Base-by-base conservation (phyloP, 2,329 filamentous ascomycete species). In the Aquanectria penicillioides region DNA sequence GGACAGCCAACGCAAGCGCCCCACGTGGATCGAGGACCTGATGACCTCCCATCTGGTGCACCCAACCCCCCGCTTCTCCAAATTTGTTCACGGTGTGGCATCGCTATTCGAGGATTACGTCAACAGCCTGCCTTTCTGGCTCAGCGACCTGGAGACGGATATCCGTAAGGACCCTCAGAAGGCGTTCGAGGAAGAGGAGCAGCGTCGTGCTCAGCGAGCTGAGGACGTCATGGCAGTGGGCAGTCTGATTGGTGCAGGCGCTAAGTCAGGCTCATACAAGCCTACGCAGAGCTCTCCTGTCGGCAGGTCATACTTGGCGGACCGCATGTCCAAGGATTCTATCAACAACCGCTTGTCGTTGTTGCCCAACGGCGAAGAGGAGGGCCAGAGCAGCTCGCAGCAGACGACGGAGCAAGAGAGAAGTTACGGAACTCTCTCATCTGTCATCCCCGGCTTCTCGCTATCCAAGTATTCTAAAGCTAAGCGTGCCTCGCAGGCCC, bases 101-200 rank as follows among this genome's bases (percentile, higher is more conserved):
- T 89, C 90, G 33, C 83, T 99, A 2, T 98, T 98, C 67, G 95
- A 98, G 70, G 93, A 99, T 75, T 88, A 97, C 71, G 94, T 99
- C 75, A 98, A 98, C 78, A 94, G 88, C 62, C 88, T 98, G 71
- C 95, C 95, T 12, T 97, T 98, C 80, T 99, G 95, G 95, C 85
- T 98, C 28, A 90, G 90, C 69, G 91, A 97, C 62, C 83, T 98
- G 37, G 94, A 97, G 73, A 92, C 87, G 26, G 95, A 99, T 73
- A 99, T 99, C 72, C 89, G 94, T 66, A 93, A 92, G 73, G 94
- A 98, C 73, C 95, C 95, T 0, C 91, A 95, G 73, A 85, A 86
- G 62, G 94, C 94, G 0, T 97, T 97, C 73, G 91, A 96, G 64
- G 90, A 95, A 69, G 94, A 98, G 74, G 93, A 97, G 74, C 89